phyloP scores from a whole-genome alignment of 106 monocot genomes.

The Acanthochlamys bracteata region DNA sequence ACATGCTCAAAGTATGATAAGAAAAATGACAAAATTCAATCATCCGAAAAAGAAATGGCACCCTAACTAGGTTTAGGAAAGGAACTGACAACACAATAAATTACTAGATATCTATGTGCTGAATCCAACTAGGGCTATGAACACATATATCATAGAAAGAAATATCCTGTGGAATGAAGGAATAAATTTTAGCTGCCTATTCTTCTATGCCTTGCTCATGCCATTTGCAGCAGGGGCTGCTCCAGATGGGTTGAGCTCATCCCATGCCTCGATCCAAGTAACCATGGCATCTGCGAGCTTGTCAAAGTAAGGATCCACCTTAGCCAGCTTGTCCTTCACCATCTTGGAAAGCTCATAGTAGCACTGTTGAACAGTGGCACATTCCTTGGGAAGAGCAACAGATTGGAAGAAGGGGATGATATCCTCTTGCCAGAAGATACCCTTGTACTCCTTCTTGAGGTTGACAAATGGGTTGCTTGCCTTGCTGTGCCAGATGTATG shows the following conservation, averaged over 20 bases:
- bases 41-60: no score
- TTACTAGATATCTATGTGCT: no score
- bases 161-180: neutral
- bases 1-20: no score
- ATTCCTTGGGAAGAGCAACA: slow-evolving; percentile 22
- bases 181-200: neutral
- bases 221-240: slow-evolving; percentile 4
- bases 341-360: slow-evolving; percentile 30
- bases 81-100: no score
- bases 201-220: neutral
- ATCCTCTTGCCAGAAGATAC: slow-evolving; percentile 44
- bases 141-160: neutral
- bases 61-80: no score
- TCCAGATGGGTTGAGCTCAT: slow-evolving; percentile 32
- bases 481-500: slow-evolving; percentile 51
- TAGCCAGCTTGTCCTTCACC: slow-evolving; percentile 29
- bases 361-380: slow-evolving; percentile 36
- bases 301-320: slow-evolving; percentile 32
- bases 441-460: slow-evolving; percentile 39
- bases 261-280: slow-evolving; percentile 43
- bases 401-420: slow-evolving; percentile 46
- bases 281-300: slow-evolving; percentile 45
- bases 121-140: neutral
- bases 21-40: no score
- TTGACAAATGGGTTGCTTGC: slow-evolving; percentile 44